A percentile compares a stretch with the other conserved stretches of the same genome.
Evolutionary conservation across 768 basidiomycete species (phyloP).

Genomic region (Termitomyces sp.): DNA sequence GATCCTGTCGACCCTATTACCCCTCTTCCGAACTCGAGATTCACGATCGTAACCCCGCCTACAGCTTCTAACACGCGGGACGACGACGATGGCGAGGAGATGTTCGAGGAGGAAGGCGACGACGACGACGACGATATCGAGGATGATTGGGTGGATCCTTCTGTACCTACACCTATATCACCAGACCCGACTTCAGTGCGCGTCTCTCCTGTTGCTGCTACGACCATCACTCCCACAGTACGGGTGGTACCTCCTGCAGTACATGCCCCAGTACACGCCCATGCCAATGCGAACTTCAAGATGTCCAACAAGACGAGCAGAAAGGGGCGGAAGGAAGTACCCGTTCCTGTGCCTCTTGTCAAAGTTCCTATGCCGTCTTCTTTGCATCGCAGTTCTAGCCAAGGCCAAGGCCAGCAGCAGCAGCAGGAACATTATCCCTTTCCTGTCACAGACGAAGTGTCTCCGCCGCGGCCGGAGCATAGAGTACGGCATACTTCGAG

Average conservation of each 20-base stretch:
- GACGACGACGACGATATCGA: constrained; percentile 52
- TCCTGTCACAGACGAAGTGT: constrained; percentile 39
- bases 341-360: constrained; percentile 37
- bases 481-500: constrained; percentile 14
- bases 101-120: constrained; percentile 44
- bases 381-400: constrained; percentile 2
- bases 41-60: constrained; percentile 21
- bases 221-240: constrained; percentile 18
- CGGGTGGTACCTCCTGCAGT: too few species aligned
- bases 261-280: too few species aligned
- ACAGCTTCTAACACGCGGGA: not conserved
- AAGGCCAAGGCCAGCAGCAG: not conserved
- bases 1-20: constrained; percentile 68
- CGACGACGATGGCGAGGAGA: constrained; percentile 32
- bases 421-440: constrained; percentile 53
- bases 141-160: constrained; percentile 68
- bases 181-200: constrained; percentile 7
- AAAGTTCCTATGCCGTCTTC: constrained; percentile 23
- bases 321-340: constrained; percentile 31
- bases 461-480: constrained; percentile 14
- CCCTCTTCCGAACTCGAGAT: constrained; percentile 47
- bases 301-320: constrained; percentile 22
- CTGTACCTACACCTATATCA: constrained; percentile 30
- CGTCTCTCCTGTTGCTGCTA: constrained; percentile 2
- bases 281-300: not conserved